Evolutionary conservation across 345 rosid genomes (phyloP).

Genomic region (Passiflora organensis): DNA sequence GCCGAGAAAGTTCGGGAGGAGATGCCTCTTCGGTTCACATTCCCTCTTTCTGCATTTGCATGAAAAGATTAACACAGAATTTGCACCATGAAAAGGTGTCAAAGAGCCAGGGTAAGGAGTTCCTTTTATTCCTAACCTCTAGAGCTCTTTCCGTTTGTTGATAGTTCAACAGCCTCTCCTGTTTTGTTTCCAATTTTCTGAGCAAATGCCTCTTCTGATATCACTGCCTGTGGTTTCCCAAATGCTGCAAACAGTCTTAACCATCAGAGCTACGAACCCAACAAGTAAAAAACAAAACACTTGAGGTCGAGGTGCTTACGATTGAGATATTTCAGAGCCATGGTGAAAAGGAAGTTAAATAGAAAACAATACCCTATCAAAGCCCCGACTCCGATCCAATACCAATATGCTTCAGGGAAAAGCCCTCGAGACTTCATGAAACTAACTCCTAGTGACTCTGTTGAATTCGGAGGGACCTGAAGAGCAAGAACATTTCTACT

Average conservation of each 20-base stretch:
- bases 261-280: slow-evolving; percentile 11
- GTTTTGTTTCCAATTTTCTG: slow-evolving; percentile 33
- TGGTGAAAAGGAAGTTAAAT: slow-evolving; percentile 62
- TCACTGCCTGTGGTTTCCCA: slow-evolving; percentile 52
- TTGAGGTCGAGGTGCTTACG: slow-evolving; percentile 42
- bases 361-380: slow-evolving; percentile 49
- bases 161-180: slow-evolving; percentile 31
- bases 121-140: slow-evolving; percentile 24
- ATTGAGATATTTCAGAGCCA: slow-evolving; percentile 61
- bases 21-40: slow-evolving; percentile 16
- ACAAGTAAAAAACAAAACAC: background rate
- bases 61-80: slow-evolving; percentile 1
- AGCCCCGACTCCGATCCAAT: slow-evolving; percentile 80
- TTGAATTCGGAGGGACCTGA: slow-evolving; percentile 49
- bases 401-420: slow-evolving; percentile 69
- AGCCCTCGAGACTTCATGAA: slow-evolving; percentile 63
- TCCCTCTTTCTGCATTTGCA: slow-evolving; percentile 34
- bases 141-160: slow-evolving; percentile 24
- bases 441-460: slow-evolving; percentile 60
- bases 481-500: slow-evolving; percentile 12
- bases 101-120: background rate
- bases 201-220: slow-evolving; percentile 41
- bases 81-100: background rate
- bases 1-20: slow-evolving; percentile 30
- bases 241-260: slow-evolving; percentile 38